Evolutionary conservation across 768 basidiomycete genomes (phyloP), one percentile per base, ranked within the genome.

Genomic region (Sporobolomyces phaffii): DNA sequence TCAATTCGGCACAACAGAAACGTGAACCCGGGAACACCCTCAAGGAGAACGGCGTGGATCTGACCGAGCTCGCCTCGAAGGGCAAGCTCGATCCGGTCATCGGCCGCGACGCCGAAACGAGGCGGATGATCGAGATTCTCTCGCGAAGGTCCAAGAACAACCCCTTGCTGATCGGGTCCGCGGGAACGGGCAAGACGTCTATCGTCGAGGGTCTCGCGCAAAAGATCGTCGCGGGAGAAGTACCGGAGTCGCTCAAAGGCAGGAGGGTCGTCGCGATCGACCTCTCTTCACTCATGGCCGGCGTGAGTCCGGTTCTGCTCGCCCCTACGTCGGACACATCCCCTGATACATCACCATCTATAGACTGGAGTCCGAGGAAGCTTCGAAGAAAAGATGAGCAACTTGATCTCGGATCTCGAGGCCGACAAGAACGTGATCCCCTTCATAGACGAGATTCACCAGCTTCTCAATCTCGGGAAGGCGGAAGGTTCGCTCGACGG

Each of bases 181-280:
- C 78, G 0, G 79, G 92, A 77, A 92, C 93, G 7, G 72, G 52
- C 33, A 65, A 57, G 79, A 94, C 92, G 2, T 85, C 90, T 40
- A 91, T 96, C 61, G 89, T 87, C 18, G 93, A 98, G 81, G 91
- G 91, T 47, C 85, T 98, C 8, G 92, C 94, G 0, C 92, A 96
- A 76, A 86, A 92, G 54, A 94, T 97, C 65, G 84, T 93, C 72
- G 91, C 92, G 70, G 85, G 90, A 57, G 91, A 96, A 78, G 90
- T 91, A 11, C 90, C 90, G 31, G 84, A 82, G n/a, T 83, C 81
- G 31, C 78, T 91, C 47, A 81, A 90, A 43, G 82, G 47, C 14
- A 51, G 52, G 33, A 41, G 61, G 3, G 49, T 72, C 15, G 29
- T 72, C 34, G 58, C 64, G 7, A 62, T 72, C 24, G 71, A 72